Conservation (phyloP, 176 grass and related monocot genomes). For the Oryza rufipogon region DNA sequence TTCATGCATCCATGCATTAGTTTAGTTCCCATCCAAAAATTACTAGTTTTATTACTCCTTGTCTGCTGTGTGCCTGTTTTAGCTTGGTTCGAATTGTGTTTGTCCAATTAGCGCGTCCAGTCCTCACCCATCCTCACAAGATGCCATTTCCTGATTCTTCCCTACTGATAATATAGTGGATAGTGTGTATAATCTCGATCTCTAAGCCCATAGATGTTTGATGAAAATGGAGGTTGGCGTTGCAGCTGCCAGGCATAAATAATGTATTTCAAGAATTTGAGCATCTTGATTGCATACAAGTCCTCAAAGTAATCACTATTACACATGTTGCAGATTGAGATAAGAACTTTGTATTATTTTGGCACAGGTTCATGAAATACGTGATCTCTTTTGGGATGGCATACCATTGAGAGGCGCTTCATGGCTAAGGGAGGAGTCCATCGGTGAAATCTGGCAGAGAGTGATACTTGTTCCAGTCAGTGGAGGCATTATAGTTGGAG, state of each 20-base stretch:
- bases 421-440: constrained; percentile 79
- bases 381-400: constrained; percentile 83
- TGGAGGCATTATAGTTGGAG: constrained; percentile 80
- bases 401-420: constrained; percentile 70
- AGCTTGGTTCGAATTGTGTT: background rate
- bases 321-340: constrained; percentile 23
- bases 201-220: background rate
- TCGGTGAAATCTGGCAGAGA: constrained; percentile 75
- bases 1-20: background rate
- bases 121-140: background rate
- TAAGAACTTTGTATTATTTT: constrained; percentile 22
- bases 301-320: constrained; percentile 2
- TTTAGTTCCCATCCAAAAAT: background rate
- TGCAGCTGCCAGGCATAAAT: constrained; percentile 1
- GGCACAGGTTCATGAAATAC: constrained; percentile 80
- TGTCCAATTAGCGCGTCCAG: background rate
- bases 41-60: background rate
- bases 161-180: background rate
- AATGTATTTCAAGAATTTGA: constrained; percentile 15
- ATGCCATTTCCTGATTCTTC: background rate
- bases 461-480: constrained; percentile 74
- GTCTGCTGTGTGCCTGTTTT: background rate
- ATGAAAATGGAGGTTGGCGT: background rate
- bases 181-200: background rate
- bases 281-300: constrained; percentile 20